Evolutionary conservation across 306 rosid genomes (phyloP).

Genomic region (Clitoria ternatea): DNA sequence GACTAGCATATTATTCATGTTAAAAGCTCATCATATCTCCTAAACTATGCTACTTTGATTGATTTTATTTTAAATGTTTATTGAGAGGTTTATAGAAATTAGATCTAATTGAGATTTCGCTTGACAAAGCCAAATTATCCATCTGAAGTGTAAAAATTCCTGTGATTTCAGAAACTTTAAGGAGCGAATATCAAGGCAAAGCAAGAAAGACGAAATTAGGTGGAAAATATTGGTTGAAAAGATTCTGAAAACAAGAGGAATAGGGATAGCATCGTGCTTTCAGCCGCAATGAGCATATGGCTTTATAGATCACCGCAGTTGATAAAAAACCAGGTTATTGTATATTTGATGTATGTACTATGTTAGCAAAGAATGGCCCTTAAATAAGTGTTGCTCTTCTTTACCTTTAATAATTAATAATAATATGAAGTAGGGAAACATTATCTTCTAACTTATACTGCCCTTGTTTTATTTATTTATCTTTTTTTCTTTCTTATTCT

Average conservation of each 20-base stretch:
- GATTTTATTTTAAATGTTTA: too few relatives aligned
- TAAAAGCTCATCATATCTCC: too few relatives aligned
- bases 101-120: neutral
- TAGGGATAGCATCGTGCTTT: conserved; percentile 49
- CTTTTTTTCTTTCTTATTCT: neutral
- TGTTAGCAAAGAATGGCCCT: neutral
- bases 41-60: too few relatives aligned
- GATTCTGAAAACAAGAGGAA: conserved; percentile 58
- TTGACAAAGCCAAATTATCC: neutral
- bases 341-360: conserved; percentile 19
- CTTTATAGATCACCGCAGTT: conserved; percentile 5
- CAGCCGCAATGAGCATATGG: conserved; percentile 20
- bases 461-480: neutral
- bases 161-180: conserved; percentile 74
- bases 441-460: neutral
- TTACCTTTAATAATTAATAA: neutral
- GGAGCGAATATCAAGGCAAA: conserved; percentile 53
- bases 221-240: conserved; percentile 75
- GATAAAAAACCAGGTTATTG: conserved; percentile 14
- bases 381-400: conserved; percentile 1
- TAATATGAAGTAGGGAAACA: conserved; percentile 14
- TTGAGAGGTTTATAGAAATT: too few relatives aligned
- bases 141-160: neutral
- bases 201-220: conserved; percentile 79
- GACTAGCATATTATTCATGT: too few relatives aligned